Conservation (phyloP, 2,329 filamentous ascomycete genomes). For the Cercospora zeae-maydis region DNA sequence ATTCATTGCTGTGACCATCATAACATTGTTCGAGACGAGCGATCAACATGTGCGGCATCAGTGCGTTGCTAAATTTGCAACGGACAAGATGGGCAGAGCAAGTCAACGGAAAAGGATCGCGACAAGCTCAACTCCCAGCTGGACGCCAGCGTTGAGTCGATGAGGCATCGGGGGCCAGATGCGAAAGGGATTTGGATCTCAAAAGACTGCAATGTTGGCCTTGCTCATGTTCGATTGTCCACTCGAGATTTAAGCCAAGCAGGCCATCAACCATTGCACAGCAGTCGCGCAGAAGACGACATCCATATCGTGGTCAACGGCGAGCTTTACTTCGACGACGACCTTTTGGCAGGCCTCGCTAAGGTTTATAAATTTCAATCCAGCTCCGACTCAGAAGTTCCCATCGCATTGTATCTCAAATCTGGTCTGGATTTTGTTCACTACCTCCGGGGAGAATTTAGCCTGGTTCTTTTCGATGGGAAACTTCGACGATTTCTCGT, state of each 20-base stretch:
- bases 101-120: not conserved
- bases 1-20: too few relatives aligned
- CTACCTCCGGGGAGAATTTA: constrained; percentile 54
- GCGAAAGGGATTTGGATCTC: constrained; percentile 47
- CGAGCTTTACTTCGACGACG: constrained; percentile 55
- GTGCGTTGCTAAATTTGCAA: not conserved
- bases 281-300: constrained; percentile 12
- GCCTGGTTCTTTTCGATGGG: constrained; percentile 52
- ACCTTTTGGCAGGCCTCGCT: constrained; percentile 40
- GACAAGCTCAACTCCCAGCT: not conserved
- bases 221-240: constrained; percentile 52
- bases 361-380: constrained; percentile 46
- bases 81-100: not conserved
- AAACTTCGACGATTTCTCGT: constrained; percentile 44
- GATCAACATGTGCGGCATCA: not conserved
- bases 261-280: constrained; percentile 46
- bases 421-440: constrained; percentile 47
- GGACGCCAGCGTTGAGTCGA: not conserved
- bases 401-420: constrained; percentile 51
- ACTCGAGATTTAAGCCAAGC: constrained; percentile 51
- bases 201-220: constrained; percentile 35
- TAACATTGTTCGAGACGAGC: too few relatives aligned
- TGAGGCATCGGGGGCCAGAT: constrained; percentile 41
- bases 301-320: constrained; percentile 60
- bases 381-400: constrained; percentile 51